phyloP scores from a whole-genome alignment of 768 basidiomycete genomes.

The Naganishia vaughanmartiniae region DNA sequence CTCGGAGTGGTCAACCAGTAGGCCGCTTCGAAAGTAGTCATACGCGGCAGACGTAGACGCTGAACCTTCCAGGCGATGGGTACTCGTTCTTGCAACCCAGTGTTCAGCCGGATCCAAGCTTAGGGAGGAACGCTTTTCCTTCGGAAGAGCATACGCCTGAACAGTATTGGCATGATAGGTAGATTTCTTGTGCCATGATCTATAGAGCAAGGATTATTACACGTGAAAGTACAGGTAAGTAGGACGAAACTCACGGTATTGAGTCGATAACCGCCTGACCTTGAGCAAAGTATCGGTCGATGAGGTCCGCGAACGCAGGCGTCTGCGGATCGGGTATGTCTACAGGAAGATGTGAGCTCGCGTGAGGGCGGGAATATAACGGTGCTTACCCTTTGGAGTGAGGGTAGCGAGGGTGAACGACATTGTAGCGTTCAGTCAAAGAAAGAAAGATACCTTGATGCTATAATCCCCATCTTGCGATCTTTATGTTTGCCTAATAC shows the following conservation, averaged over 20 bases:
- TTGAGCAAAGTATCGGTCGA: conserved; percentile 37
- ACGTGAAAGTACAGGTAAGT: neutral
- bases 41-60: neutral
- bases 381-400: neutral
- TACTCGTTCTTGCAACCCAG: conserved; percentile 14
- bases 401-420: neutral
- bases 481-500: too few relatives aligned
- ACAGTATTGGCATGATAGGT: conserved; percentile 37
- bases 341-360: neutral
- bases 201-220: conserved; percentile 11
- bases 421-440: neutral
- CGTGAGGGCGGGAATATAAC: neutral
- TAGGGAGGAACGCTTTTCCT: neutral
- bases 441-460: neutral
- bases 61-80: neutral
- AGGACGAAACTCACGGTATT: conserved; percentile 35
- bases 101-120: conserved; percentile 2
- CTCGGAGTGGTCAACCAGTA: conserved; percentile 33
- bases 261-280: conserved; percentile 36
- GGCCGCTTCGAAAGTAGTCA: conserved; percentile 24
- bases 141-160: conserved; percentile 36
- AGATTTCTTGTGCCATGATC: conserved; percentile 39
- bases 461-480: too few relatives aligned
- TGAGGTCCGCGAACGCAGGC: conserved; percentile 34
- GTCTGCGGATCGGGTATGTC: conserved; percentile 36